These are phyloP conservation scores for Mesembryanthemum crystallinum DNA, from an alignment of 148 eudicot genomes.

Conservation along the genomic window DNA sequence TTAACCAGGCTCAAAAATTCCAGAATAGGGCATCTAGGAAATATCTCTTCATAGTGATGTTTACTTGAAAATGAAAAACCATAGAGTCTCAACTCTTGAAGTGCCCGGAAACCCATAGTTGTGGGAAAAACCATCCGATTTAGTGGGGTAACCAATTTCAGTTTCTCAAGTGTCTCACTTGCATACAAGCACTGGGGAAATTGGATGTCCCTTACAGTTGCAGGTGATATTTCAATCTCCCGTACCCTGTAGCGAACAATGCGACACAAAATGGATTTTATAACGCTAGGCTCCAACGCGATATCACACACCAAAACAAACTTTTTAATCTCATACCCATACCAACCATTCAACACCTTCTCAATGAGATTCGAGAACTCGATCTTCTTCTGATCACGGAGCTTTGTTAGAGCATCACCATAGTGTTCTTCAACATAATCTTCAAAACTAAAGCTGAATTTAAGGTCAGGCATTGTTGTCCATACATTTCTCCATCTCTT, in stretches of 20 bases:
- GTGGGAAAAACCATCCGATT: background rate
- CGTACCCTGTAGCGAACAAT: background rate
- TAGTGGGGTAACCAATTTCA: background rate
- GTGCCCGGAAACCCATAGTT: background rate
- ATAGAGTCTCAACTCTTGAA: background rate
- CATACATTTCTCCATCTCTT: slow-evolving; percentile 18
- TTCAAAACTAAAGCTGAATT: background rate
- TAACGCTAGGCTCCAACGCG: background rate
- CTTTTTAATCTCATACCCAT: background rate
- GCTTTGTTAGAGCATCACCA: background rate
- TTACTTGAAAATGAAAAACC: background rate
- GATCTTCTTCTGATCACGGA: background rate
- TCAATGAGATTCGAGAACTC: background rate
- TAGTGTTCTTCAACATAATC: background rate
- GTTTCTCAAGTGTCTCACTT: background rate
- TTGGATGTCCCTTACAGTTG: background rate
- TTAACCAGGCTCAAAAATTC: background rate
- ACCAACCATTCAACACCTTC: slow-evolving; percentile 2
- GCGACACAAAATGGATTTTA: background rate
- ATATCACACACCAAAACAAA: background rate
- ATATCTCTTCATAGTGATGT: background rate
- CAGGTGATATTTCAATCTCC: background rate
- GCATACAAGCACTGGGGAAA: background rate
- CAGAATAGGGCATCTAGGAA: background rate
- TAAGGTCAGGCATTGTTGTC: background rate